Conservation (phyloP, 345 rosid genomes). For the Eucalyptus tenuipes region DNA sequence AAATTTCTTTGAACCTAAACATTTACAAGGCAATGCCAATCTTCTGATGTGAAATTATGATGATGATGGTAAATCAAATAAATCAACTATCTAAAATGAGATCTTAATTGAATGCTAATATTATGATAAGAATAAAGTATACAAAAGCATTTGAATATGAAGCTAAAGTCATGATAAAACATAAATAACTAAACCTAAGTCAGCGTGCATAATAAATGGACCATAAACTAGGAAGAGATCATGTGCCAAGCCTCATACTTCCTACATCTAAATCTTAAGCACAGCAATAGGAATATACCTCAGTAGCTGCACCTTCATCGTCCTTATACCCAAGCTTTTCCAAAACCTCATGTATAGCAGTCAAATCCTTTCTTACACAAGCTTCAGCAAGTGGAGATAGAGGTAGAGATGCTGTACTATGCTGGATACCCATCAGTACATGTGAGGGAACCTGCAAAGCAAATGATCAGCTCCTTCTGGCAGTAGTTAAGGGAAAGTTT, state of each 20-base stretch:
- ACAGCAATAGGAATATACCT: constrained; percentile 31
- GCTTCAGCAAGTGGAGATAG: constrained; percentile 84
- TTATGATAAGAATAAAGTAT: background rate
- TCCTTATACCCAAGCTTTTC: constrained; percentile 77
- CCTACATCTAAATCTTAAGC: background rate
- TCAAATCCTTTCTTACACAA: constrained; percentile 62
- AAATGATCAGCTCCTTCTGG: background rate
- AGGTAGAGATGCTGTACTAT: constrained; percentile 40
- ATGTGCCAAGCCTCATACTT: background rate
- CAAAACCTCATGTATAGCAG: constrained; percentile 67
- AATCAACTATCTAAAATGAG: background rate
- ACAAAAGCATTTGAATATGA: background rate
- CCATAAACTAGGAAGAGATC: background rate
- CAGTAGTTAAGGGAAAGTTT: background rate
- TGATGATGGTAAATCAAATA: background rate
- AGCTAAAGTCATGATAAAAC: background rate
- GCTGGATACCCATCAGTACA: constrained; percentile 69
- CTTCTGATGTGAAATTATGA: background rate
- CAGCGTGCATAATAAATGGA: background rate
- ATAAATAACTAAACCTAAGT: background rate
- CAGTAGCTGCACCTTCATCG: constrained; percentile 73
- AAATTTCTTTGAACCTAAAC: background rate
- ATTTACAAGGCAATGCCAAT: background rate
- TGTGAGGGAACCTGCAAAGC: constrained; percentile 49
- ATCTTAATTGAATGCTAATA: background rate